phyloP scores from a whole-genome alignment of 768 basidiomycete species.

The Trametes gibbosa region DNA sequence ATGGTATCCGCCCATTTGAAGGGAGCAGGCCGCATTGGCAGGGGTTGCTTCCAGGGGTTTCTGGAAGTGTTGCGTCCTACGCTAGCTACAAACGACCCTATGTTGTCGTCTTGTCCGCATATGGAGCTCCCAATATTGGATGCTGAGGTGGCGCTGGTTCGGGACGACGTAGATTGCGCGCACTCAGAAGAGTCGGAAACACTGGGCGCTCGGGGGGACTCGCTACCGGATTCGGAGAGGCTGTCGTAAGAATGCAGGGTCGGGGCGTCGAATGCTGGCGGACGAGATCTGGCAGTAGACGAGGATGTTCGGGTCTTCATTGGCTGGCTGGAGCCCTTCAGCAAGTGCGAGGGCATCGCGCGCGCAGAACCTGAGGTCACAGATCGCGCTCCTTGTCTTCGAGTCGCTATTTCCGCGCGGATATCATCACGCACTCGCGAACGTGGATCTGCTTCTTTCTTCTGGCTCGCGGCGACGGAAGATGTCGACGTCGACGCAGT shows the following conservation, averaged over 20 bases:
- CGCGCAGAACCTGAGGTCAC: background rate
- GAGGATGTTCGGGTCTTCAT: background rate
- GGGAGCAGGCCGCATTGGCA: background rate
- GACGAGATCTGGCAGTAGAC: background rate
- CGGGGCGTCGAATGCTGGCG: background rate
- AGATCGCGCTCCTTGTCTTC: background rate
- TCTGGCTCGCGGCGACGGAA: background rate
- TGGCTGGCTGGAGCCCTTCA: background rate
- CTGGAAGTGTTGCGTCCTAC: background rate
- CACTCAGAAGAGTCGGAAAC: background rate
- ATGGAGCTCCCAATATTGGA: background rate
- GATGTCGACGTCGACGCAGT: no score
- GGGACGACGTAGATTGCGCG: background rate
- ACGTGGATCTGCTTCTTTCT: background rate
- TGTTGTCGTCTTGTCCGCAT: background rate
- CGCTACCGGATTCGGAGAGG: background rate
- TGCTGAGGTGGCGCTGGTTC: background rate
- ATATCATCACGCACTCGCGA: conserved; percentile 6
- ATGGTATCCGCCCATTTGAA: background rate
- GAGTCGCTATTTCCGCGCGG: background rate
- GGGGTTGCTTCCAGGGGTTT: conserved; percentile 9
- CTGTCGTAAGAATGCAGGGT: background rate
- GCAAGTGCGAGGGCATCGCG: conserved; percentile 5
- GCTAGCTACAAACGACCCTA: no score
- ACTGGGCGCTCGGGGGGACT: background rate